phyloP scores from a whole-genome alignment of 129 eudicot species.

The Logfia minima region DNA sequence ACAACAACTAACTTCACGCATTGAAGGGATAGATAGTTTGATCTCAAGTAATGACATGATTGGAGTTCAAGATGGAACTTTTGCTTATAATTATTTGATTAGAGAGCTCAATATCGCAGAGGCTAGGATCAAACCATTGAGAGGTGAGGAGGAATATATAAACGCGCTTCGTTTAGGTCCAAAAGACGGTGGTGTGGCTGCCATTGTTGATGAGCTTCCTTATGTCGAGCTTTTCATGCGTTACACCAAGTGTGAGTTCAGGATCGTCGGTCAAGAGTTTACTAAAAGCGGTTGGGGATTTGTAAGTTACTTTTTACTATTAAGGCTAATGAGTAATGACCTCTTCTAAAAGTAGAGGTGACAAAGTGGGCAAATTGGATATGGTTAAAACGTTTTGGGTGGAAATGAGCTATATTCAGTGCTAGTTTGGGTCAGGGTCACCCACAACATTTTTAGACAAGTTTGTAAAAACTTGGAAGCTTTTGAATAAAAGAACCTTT shows the following conservation, averaged over 20 bases:
- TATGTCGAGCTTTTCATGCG: constrained; percentile 72
- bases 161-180: constrained; percentile 65
- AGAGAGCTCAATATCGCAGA: constrained; percentile 54
- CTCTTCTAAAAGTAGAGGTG: neutral
- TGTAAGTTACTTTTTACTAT: constrained; percentile 46
- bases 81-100: constrained; percentile 59
- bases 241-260: constrained; percentile 57
- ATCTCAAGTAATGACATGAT: constrained; percentile 60
- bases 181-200: constrained; percentile 69
- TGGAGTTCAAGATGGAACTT: constrained; percentile 86
- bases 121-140: constrained; percentile 58
- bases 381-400: neutral
- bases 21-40: constrained; percentile 77
- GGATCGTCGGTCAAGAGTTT: constrained; percentile 72
- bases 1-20: constrained; percentile 61
- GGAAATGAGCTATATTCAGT: neutral
- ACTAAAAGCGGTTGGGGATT: constrained; percentile 95
- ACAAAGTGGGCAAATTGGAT: neutral
- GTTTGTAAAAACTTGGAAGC: neutral
- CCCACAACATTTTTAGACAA: neutral
- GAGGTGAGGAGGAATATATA: constrained; percentile 55
- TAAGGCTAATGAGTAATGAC: neutral
- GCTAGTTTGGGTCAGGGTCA: neutral
- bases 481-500: neutral
- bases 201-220: constrained; percentile 86